Conservation (phyloP, 805 yeast species). For the Brettanomyces custersianus region DNA sequence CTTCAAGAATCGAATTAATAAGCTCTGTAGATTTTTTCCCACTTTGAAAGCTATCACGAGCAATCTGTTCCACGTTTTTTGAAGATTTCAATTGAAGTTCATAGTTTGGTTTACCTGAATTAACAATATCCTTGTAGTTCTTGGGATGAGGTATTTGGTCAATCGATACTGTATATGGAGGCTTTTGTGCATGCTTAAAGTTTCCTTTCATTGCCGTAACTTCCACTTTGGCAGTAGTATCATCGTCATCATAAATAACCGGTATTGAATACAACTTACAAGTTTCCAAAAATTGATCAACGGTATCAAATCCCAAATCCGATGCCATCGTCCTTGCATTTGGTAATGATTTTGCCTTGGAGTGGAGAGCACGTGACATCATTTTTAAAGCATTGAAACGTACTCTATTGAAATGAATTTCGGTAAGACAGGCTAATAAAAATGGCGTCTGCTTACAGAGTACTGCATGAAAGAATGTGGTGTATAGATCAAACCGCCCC, state of each 20-base stretch:
- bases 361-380: constrained; percentile 57
- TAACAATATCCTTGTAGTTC: constrained; percentile 28
- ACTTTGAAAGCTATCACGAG: constrained; percentile 14
- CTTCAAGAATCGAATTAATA: constrained; percentile 5
- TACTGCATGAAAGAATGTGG: constrained; percentile 50
- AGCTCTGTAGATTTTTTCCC: constrained; percentile 8
- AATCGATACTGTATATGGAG: constrained; percentile 35
- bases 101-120: constrained; percentile 25
- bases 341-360: constrained; percentile 59
- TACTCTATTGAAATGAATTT: constrained; percentile 71
- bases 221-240: constrained; percentile 27
- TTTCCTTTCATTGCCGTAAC: constrained; percentile 31
- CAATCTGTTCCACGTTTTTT: constrained; percentile 13
- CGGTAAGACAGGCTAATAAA: constrained; percentile 64
- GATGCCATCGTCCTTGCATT: constrained; percentile 32
- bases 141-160: constrained; percentile 29
- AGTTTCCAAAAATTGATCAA: constrained; percentile 43
- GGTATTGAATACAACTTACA: constrained; percentile 58
- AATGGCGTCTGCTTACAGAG: constrained; percentile 48
- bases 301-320: constrained; percentile 61
- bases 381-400: constrained; percentile 66
- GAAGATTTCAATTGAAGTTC: constrained; percentile 10
- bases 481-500: constrained; percentile 53
- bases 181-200: constrained; percentile 28
- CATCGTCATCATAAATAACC: constrained; percentile 22